Percentiles rank a stretch among this genome's conserved stretches.
Evolutionary conservation across 495 filamentous ascomycete species (phyloP).

Genomic region (Tuber calosporum): DNA sequence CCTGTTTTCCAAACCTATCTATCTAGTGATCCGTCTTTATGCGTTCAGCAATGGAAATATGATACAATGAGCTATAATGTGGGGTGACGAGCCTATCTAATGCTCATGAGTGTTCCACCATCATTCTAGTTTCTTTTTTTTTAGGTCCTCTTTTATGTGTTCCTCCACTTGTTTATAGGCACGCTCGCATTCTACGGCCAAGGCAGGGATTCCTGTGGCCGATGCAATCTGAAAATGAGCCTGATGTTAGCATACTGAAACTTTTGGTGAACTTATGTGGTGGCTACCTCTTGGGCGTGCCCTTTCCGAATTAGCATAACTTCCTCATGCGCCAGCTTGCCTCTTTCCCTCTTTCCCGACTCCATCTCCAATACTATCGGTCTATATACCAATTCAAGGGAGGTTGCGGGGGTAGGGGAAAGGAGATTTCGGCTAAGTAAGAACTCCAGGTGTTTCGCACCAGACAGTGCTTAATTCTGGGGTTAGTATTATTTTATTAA

Average conservation of each 20-base stretch:
- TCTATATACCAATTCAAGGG: constrained; percentile 66
- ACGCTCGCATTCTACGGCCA: constrained; percentile 80
- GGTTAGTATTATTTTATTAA: neutral
- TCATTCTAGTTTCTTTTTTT: neutral
- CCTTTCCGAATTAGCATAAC: constrained; percentile 43
- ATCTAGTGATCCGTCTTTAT: neutral
- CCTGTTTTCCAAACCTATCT: neutral
- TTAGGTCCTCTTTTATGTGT: constrained; percentile 47
- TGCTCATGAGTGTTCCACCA: neutral
- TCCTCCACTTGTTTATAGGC: constrained; percentile 81
- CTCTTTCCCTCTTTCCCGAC: constrained; percentile 20
- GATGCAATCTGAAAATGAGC: constrained; percentile 53
- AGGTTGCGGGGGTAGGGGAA: constrained; percentile 53
- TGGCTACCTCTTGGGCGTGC: constrained; percentile 42
- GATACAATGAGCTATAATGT: constrained; percentile 1
- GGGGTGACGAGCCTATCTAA: neutral
- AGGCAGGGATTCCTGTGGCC: constrained; percentile 67
- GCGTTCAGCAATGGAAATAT: neutral
- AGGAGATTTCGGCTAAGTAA: constrained; percentile 66
- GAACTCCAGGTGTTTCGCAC: constrained; percentile 77
- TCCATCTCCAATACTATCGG: constrained; percentile 21
- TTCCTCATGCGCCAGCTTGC: constrained; percentile 31
- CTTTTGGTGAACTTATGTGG: neutral
- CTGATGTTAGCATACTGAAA: constrained; percentile 50
- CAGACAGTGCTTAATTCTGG: constrained; percentile 54